Base-by-base conservation (phyloP, 169 alveolate genomes). In the Babesia ovata region DNA sequence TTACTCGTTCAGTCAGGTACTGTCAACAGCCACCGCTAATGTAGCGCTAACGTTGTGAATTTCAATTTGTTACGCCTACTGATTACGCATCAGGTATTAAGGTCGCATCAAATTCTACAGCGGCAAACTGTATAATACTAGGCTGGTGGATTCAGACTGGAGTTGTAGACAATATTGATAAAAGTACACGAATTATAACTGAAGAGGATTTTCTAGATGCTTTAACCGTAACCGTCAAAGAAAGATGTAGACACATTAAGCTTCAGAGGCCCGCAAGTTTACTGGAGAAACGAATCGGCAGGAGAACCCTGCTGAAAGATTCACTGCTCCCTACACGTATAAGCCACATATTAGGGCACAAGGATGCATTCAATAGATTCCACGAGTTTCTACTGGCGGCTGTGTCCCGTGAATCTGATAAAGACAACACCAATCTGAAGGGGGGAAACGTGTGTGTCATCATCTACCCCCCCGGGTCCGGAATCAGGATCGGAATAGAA, bases 391-490 rank as follows among this genome's bases (percentile, higher is more conserved):
- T 63, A 17, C 9, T 26, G 4, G 14, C 48, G 33, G 17, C 24
- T 29, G 12, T 24, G 16, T 1, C 19, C 2, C 7, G 48, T 6
- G 17, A 29, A 13, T 3, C 2, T 26, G 24, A 8, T 63, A 21
- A n/a, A 63, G 4, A 12, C 17, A 22, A 14, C 2, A 0, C 29
- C 16, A 8, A 26, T 1, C 17, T 10, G 16, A 24, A 46, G 10
- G 46, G 36, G n/a, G 13, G 48, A 10, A 63, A n/a, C 28, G 26
- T 42, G 10, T 63, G 73, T 36, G 45, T 63, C 29, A 21, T 63
- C 46, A 26, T 63, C 24, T 48, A 63, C 46, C 73, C 73, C 11
- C 60, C 73, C 13, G 73, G 73, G 33, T 63, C 50, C 22, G 73
- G 73, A 9, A 45, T 63, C 24, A 0, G 73, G 17, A 63, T 29